Evolutionary conservation across 2,329 filamentous ascomycete species (phyloP).

Genomic region (Hypoxylon sp.): DNA sequence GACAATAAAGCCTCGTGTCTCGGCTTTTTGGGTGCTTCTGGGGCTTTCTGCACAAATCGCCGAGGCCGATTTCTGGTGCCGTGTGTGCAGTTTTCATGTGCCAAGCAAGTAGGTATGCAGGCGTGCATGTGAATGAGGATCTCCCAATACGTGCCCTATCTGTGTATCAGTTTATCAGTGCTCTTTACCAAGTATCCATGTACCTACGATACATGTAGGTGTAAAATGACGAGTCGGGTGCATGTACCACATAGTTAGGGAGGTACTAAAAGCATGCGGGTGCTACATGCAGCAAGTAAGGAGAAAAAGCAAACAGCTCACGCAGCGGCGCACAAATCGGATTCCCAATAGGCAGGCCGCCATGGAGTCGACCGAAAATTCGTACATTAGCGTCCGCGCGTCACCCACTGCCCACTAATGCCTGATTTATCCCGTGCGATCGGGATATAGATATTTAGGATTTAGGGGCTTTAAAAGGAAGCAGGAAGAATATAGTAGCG

Average conservation of each 20-base stretch:
- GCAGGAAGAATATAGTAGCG: neutral
- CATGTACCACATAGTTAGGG: neutral
- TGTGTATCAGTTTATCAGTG: neutral
- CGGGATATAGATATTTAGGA: neutral
- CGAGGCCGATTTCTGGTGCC: neutral
- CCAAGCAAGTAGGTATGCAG: neutral
- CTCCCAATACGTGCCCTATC: neutral
- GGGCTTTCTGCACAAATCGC: neutral
- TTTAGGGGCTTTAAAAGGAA: neutral
- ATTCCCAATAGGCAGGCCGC: constrained; percentile 4
- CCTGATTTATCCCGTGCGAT: neutral
- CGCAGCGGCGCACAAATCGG: neutral
- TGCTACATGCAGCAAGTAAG: constrained; percentile 1
- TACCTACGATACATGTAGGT: neutral
- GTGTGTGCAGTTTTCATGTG: neutral
- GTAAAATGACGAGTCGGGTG: neutral
- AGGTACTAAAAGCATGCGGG: neutral
- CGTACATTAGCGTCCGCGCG: constrained; percentile 6
- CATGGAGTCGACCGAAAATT: constrained; percentile 6
- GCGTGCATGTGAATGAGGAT: neutral
- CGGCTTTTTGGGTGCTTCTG: neutral
- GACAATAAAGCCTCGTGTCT: neutral
- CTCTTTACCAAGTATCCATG: neutral
- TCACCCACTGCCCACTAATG: neutral
- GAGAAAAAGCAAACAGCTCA: constrained; percentile 2